Conservation (phyloP, 148 eudicot species). For the Chenopodium album region DNA sequence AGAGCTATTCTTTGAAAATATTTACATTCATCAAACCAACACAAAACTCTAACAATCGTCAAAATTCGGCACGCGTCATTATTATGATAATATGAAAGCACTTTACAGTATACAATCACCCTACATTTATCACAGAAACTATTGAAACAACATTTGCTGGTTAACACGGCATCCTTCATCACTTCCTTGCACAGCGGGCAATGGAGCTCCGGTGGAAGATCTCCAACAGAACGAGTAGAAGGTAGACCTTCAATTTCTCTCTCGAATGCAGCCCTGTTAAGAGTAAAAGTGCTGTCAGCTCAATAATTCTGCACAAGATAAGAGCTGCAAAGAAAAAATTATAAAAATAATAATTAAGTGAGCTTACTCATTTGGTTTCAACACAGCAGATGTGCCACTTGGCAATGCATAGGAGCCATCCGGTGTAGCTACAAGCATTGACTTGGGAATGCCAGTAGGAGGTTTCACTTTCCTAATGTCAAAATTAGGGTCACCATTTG, state of each 20-base stretch:
- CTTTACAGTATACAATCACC: slow-evolving; percentile 16
- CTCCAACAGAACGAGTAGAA: slow-evolving; percentile 74
- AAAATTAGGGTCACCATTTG: slow-evolving; percentile 83
- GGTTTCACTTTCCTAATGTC: slow-evolving; percentile 79
- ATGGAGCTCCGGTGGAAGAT: slow-evolving; percentile 93
- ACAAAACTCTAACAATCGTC: not conserved
- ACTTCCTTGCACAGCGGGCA: slow-evolving; percentile 92
- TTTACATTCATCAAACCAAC: not conserved
- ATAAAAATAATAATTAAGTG: not conserved
- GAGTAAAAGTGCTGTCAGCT: slow-evolving; percentile 7
- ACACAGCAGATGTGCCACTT: slow-evolving; percentile 78
- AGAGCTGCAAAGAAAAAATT: not conserved
- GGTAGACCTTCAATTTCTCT: slow-evolving; percentile 91
- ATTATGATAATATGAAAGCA: not conserved
- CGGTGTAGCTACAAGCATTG: slow-evolving; percentile 90
- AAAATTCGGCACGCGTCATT: not conserved
- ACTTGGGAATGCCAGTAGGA: slow-evolving; percentile 87
- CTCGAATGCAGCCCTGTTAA: slow-evolving; percentile 82
- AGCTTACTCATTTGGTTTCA: slow-evolving; percentile 75
- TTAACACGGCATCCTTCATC: slow-evolving; percentile 94
- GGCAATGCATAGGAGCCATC: slow-evolving; percentile 92
- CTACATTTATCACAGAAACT: slow-evolving; percentile 97
- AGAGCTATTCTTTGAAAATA: not conserved
- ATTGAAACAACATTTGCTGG: slow-evolving; percentile 87
- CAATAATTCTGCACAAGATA: slow-evolving; percentile 1